Percentiles rank a stretch among this genome's conserved stretches.
These are phyloP conservation scores for Pichia eremophila DNA, from an alignment of 805 yeast genomes.

Conservation along the genomic window DNA sequence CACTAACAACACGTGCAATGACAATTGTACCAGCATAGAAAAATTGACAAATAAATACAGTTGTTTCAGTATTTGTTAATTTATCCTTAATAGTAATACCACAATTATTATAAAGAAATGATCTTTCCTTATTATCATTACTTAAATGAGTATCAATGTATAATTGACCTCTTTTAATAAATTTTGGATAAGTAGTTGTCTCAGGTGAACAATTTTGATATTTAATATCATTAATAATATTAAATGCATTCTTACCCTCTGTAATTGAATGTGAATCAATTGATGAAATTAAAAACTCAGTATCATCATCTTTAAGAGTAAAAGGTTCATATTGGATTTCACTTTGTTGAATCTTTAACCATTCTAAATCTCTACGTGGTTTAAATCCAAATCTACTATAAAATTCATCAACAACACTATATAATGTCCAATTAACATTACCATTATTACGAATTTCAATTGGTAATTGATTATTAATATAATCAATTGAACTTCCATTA, in stretches of 20 bases:
- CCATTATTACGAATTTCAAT: neutral
- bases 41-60: slow-evolving; percentile 1
- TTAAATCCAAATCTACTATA: slow-evolving; percentile 7
- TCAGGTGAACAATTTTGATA: neutral
- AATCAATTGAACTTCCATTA: neutral
- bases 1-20: slow-evolving; percentile 2
- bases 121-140: neutral
- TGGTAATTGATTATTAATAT: neutral
- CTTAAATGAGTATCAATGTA: neutral
- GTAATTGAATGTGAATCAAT: no score
- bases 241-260: neutral
- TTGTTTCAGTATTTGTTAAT: neutral
- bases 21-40: neutral
- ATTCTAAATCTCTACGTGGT: neutral
- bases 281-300: no score
- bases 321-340: neutral
- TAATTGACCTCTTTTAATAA: neutral
- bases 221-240: neutral
- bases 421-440: slow-evolving; percentile 5
- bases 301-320: no score
- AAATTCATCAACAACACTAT: slow-evolving; percentile 5
- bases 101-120: neutral
- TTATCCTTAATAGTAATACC: slow-evolving; percentile 2
- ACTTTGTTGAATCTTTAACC: neutral
- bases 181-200: neutral